Base-by-base conservation (phyloP, 2,329 filamentous ascomycete species). In the Penicillium sp. region DNA sequence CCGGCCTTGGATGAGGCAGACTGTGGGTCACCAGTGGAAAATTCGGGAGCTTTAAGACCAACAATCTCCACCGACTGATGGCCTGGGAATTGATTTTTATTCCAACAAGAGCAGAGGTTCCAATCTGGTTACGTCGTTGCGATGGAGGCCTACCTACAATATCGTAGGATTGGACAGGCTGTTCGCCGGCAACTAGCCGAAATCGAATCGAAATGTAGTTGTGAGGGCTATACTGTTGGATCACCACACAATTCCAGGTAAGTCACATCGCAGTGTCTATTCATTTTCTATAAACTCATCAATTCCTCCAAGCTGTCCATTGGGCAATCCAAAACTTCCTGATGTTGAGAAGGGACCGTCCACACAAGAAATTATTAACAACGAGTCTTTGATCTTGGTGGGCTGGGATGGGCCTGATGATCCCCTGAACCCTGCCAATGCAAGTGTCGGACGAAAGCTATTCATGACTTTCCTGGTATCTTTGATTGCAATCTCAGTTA, bases 401-500 rank as follows among this genome's bases (percentile, higher is more conserved):
- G 68, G 65, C 26, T 77, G 71, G 66, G 69, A 72, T n/a, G 65
- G 62, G 2, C 49, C 63, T 4, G 58, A 67, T 20, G 74, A 77
- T 52, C 61, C 60, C 1, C 50, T 72, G 43, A 72, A 75, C 40
- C 75, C 75, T 1, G 61, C 66, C 12, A 74, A 74, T 33, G 74
- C 68, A 63, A 54, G 61, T 4, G 51, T 63, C 3, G 33, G 46
- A 2, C 67, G 63, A 13, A 70, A 74, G 1, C 55, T 76, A 2
- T 58, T 65, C 8, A 69, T 70, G 7, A 79, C 75, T 0, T 40
- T 76, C 2, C 64, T 78, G n/a, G 74, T 80, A 4, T 73, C 74
- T 0, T 30, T 69, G 3, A 81, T 85, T 30, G 80, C 73, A 1
- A 74, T 80, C 20, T 73, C 79, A 0, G 78, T 83, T 0, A 76